These are phyloP conservation scores for Escallonia herrerae DNA, from an alignment of 129 eudicot species.

Conservation along the genomic window DNA sequence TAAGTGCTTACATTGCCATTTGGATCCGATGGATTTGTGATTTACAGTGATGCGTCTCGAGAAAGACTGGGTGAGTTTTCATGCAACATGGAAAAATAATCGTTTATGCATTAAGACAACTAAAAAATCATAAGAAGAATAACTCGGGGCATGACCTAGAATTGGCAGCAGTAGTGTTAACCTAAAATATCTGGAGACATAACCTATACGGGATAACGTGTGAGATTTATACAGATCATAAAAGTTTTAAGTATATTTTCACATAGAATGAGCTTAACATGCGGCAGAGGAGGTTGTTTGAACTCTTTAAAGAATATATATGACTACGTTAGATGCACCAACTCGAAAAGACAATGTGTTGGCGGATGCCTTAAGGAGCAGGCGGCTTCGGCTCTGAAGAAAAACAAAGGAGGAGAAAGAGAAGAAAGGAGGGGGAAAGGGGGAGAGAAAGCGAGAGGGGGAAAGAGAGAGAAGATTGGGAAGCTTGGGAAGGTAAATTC, in stretches of 20 bases:
- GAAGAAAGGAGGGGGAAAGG: too few species aligned
- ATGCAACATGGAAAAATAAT: not conserved
- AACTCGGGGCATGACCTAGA: not conserved
- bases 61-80: not conserved
- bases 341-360: not conserved
- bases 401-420: too few species aligned
- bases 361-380: not conserved
- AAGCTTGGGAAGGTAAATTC: too few species aligned
- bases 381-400: too few species aligned
- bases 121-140: not conserved
- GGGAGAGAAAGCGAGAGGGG: too few species aligned
- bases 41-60: not conserved
- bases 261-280: not conserved
- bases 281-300: not conserved
- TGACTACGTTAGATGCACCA: too few species aligned
- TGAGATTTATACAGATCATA: too few species aligned
- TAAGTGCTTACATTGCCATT: not conserved
- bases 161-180: not conserved
- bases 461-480: too few species aligned
- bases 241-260: too few species aligned
- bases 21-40: too few species aligned
- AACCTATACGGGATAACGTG: not conserved
- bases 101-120: not conserved
- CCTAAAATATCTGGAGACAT: constrained; percentile 1
- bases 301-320: too few species aligned